Percentiles rank a stretch among this genome's conserved stretches.
These are phyloP conservation scores for Umbelopsis vinacea DNA, from an alignment of 192 early-diverging fungal species.

Conservation along the genomic window DNA sequence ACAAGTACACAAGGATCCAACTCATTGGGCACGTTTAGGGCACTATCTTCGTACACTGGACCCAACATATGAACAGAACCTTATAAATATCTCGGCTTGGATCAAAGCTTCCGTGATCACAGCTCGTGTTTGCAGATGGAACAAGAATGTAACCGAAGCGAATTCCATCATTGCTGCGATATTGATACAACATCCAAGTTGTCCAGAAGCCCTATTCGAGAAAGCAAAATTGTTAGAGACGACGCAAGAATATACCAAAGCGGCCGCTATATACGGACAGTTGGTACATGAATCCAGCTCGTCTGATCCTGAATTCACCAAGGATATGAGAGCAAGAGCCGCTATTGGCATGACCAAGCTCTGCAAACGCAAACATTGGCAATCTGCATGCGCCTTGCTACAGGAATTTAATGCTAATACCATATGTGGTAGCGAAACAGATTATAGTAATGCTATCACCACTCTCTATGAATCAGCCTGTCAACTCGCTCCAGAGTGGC, in stretches of 20 bases:
- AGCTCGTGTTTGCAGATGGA: slow-evolving; percentile 19
- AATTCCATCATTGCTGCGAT: background rate
- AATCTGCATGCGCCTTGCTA: background rate
- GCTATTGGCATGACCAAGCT: background rate
- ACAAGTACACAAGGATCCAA: background rate
- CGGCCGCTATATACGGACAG: slow-evolving; percentile 18
- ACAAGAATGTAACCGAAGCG: background rate
- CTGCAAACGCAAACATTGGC: background rate
- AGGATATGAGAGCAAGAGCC: background rate
- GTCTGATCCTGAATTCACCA: background rate
- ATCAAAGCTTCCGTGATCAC: slow-evolving; percentile 4
- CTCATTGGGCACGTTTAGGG: slow-evolving; percentile 1
- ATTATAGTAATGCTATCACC: background rate
- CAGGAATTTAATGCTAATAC: background rate
- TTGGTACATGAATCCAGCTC: background rate
- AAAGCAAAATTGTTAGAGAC: background rate
- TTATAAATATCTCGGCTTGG: background rate
- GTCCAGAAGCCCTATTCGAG: background rate
- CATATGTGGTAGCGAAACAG: background rate
- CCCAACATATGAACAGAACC: background rate
- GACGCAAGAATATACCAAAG: background rate
- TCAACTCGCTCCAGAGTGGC: background rate
- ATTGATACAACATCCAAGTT: background rate
- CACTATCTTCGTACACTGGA: background rate
- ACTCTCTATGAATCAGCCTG: background rate